Percentiles rank a stretch among this genome's conserved stretches.
Conservation (phyloP, 345 rosid species). For the Euphorbia pulcherrima region DNA sequence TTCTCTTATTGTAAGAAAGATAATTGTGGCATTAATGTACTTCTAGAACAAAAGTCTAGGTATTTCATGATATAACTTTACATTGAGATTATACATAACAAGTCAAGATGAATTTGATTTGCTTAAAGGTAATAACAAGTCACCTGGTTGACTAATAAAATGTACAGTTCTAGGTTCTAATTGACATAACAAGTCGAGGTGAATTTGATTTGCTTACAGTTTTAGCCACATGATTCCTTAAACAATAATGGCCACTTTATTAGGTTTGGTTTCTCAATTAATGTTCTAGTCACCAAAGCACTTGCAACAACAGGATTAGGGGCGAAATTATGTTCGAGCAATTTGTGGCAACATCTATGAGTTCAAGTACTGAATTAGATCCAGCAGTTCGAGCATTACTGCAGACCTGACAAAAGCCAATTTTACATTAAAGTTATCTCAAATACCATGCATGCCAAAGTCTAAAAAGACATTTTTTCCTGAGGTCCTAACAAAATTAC, state of each 20-base stretch:
- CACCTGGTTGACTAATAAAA: too few relatives aligned
- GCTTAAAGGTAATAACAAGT: too few relatives aligned
- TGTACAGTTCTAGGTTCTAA: too few relatives aligned
- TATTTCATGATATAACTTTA: slow-evolving; percentile 5
- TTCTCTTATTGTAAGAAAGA: slow-evolving; percentile 11
- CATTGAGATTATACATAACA: background rate
- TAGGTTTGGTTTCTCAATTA: slow-evolving; percentile 72
- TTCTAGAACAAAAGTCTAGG: background rate
- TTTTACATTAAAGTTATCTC: slow-evolving; percentile 26
- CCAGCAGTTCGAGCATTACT: slow-evolving; percentile 72
- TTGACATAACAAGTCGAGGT: too few relatives aligned
- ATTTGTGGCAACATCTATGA: background rate
- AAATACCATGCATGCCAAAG: slow-evolving; percentile 12
- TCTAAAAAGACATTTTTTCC: too few relatives aligned
- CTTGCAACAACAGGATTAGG: slow-evolving; percentile 41
- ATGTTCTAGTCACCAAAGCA: slow-evolving; percentile 80
- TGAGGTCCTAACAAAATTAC: background rate
- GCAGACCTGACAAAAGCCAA: slow-evolving; percentile 56
- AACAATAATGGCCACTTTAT: slow-evolving; percentile 77
- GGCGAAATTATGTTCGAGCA: slow-evolving; percentile 1
- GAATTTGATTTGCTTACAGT: too few relatives aligned
- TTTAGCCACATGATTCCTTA: slow-evolving; percentile 79
- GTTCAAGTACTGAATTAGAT: too few relatives aligned
- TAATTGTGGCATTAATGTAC: background rate
- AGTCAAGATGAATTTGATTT: too few relatives aligned